Evolutionary conservation across 1,139 yeast genomes (phyloP), one percentile per base, ranked within the genome.

Genomic region (Citeromyces hawaiiensis): DNA sequence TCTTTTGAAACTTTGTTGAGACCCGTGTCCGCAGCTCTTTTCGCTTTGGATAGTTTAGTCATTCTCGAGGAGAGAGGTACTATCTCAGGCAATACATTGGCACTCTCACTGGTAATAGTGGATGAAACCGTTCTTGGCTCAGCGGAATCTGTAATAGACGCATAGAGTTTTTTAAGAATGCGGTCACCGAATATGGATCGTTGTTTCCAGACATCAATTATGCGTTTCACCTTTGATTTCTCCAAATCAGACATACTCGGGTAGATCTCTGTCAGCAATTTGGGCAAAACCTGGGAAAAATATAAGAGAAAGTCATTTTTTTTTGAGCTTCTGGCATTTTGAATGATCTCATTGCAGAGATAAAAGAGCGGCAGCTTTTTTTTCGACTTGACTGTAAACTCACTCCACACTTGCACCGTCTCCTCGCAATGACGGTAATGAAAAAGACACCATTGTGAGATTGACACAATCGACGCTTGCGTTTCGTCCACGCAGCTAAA

Each of bases 381-480:
- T 35, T 52, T 41, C 19, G 53, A 42, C 29, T 47, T 42, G 18
- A 46, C 47, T 13, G 73, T 55, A 46, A 64, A 69, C 15, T 61
- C 55, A 4, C 72, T 60, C 95, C 94, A 86, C 13, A 72, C 59
- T 35, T 63, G 55, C 3, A 86, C 83, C 19, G 78, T 68, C 37
- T 71, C 72, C 9, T 57, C 57, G 19, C 81, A 75, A 48, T 80
- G 73, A 40, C 88, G 65, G 48, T 81, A 75, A 55, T 85, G 88
- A 60, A 83, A 83, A 45, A 85, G 61, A 33, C 79, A 79, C 94
- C 94, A 86, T 54, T 83, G 93, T 0, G 94, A 77, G 3, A 85
- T 76, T 5, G 86, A 70, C 25, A 83, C 91, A 48, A 85, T 85
- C 9, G 88, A 75, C 44, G 83, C 93, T 53, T 82, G 94, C 0